These are phyloP conservation scores for Calonectria pauciramosa DNA, from an alignment of 2,329 filamentous ascomycete genomes.

Conservation along the genomic window DNA sequence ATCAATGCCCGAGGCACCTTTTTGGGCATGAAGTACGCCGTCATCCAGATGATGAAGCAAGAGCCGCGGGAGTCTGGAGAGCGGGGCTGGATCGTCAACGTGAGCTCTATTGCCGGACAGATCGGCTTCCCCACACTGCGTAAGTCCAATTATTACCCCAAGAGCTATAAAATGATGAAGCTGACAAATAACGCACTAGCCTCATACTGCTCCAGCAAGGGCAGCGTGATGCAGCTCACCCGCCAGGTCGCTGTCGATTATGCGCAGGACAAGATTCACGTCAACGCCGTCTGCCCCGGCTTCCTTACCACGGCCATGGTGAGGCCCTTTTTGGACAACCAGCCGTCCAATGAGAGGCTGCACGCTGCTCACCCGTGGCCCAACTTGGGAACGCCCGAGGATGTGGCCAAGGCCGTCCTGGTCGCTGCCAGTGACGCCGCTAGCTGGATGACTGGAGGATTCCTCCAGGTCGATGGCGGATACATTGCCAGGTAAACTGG, in stretches of 20 bases:
- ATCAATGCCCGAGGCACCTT: background rate
- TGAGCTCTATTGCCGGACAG: background rate
- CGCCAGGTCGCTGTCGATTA: background rate
- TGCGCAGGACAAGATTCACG: background rate
- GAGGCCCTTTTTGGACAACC: background rate
- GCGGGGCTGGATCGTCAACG: background rate
- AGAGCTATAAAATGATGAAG: background rate
- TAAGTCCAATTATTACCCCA: background rate
- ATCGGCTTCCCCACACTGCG: background rate
- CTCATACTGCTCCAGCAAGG: background rate
- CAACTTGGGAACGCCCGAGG: background rate
- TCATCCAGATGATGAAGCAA: background rate
- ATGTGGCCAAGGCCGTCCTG: background rate
- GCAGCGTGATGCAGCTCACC: background rate
- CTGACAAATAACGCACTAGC: background rate
- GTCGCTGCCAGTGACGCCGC: background rate
- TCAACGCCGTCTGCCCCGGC: background rate
- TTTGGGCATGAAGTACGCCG: background rate
- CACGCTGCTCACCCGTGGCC: background rate
- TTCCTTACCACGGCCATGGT: background rate
- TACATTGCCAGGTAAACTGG: background rate
- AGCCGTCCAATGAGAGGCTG: background rate
- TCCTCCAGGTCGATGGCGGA: background rate
- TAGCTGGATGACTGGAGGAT: background rate
- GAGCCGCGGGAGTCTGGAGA: background rate